Evolutionary conservation across 2,329 filamentous ascomycete species (phyloP), one percentile per base, ranked within the genome.

Genomic region (Pseudopithomyces chartarum): DNA sequence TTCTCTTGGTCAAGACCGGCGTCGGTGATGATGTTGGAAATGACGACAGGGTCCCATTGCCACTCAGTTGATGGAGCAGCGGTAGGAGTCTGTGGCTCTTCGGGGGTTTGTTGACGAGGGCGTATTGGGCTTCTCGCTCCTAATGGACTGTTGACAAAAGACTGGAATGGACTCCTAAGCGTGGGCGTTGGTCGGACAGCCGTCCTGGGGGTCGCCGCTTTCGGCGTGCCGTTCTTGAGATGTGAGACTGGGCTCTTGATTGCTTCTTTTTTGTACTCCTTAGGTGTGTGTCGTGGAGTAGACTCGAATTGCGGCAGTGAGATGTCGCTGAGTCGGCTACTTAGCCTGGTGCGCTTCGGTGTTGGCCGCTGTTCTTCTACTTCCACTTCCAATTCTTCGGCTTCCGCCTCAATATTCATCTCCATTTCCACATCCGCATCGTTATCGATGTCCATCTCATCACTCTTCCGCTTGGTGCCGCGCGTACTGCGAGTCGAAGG

Each of bases 31-130:
- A 73, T 54, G 42, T 66, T 64, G 23, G 68, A 67, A 47, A 73
- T 60, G n/a, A 71, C 52, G 2, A 90, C 82, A 0, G 90, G 81
- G 4, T 82, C 83, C 94, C 94, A 98, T 0, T 87, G 80, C 32
- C 57, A 55, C 29, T 19, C 26, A 8, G 44, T 12, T 17, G 44
- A n/a, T 3, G 43, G 17, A 12, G 22, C 32, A 22, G 34, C 44
- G 23, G 42, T 17, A 17, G 48, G 48, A 32, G 48, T 51, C 11
- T 54, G 42, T 7, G 32, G 34, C n/a, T 56, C 56, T 26, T 63
- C 61, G 11, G 64, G 55, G 6, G 62, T 63, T 47, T 51, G 60
- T 34, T 52, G 54, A 23, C 58, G 59, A 12, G 64, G 58, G 20
- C 67, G 64, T 11, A 60, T 64, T 45, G 67, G 61, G 60, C 62